Conservation (phyloP, 2,329 filamentous ascomycete genomes). For the Fusarium irregulare region DNA sequence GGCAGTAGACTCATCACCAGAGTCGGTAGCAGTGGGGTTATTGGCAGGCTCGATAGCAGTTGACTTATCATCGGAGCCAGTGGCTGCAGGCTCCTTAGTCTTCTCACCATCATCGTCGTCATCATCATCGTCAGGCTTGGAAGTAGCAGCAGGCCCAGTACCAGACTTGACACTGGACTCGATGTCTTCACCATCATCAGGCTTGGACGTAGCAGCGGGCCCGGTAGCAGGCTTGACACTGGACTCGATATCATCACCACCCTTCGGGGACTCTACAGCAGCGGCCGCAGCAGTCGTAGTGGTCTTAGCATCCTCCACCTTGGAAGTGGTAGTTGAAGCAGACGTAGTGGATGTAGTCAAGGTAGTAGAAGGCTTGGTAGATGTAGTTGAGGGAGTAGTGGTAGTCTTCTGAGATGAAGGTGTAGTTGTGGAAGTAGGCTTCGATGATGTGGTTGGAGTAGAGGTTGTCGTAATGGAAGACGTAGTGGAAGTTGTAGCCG, state of each 20-base stretch:
- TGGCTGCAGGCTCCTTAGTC: not conserved
- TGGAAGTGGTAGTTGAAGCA: not conserved
- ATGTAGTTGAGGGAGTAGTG: not conserved
- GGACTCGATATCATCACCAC: not conserved
- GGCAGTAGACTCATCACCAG: not conserved
- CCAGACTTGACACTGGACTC: too few species aligned
- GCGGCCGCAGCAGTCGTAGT: not conserved
- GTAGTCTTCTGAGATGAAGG: not conserved
- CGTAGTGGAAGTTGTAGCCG: not conserved
- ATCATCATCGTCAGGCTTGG: not conserved
- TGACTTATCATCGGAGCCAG: not conserved
- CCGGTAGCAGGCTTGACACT: not conserved
- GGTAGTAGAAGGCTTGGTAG: not conserved
- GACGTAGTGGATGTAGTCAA: not conserved
- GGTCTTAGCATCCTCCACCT: not conserved
- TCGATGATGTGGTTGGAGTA: not conserved
- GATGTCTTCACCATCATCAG: not conserved
- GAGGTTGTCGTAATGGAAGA: not conserved
- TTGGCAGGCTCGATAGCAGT: not conserved
- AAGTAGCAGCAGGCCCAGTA: not conserved
- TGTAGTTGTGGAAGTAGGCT: not conserved
- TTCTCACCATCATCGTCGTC: not conserved
- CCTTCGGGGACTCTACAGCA: not conserved
- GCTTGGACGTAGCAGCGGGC: not conserved
- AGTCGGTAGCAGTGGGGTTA: not conserved